Base-by-base conservation (phyloP, 805 yeast genomes). In the Barnettozyma pratensis region DNA sequence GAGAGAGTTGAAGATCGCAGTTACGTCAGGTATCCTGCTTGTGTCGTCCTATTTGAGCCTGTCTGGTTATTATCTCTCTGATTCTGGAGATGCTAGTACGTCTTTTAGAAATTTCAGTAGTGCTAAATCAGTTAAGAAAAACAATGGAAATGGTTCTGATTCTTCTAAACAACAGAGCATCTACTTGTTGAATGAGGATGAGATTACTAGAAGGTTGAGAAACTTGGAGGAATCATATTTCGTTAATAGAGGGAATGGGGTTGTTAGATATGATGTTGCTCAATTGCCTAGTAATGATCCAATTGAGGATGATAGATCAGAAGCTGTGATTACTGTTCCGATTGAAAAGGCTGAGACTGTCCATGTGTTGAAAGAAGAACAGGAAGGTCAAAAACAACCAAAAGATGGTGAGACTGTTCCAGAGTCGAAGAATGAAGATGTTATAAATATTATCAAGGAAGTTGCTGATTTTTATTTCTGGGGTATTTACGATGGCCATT, bases 401-500 rank as follows among this genome's bases (percentile, higher is more conserved):
- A 19, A 19, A 19, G 19, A 2, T 19, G 19, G 19, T 19, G 19
- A 19, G 19, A 19, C 19, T 19, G 19, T 19, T 19, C 19, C 19
- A 19, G 19, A 19, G 19, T 19, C 19, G 19, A 19, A 31, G 39
- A 38, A 28, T 14, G 45, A 37, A n/a, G 40, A 32, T 35, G 7
- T 42, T 5, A 10, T 25, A 4, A 39, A 42, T 12, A 27, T 39
- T 37, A 25, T 42, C 7, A 42, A 42, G 28, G 44, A 44, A 19
- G 47, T 47, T 36, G 66, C 71, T n/a, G 97, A 92, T 65, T 85
- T 97, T 86, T 85, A 87, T 77, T 89, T 94, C 62, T 94, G 96
- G 79, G 96, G 98, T 5, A 80, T 94, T 0, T 92, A 85, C 63
- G 99, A 94, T 66, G 99, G 99, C 10, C 99, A 94, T 67, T 90